A percentile compares a stretch with the other conserved stretches of the same genome.
Evolutionary conservation across 495 filamentous ascomycete genomes (phyloP).

Genomic region (Astrocystis sublimbata): DNA sequence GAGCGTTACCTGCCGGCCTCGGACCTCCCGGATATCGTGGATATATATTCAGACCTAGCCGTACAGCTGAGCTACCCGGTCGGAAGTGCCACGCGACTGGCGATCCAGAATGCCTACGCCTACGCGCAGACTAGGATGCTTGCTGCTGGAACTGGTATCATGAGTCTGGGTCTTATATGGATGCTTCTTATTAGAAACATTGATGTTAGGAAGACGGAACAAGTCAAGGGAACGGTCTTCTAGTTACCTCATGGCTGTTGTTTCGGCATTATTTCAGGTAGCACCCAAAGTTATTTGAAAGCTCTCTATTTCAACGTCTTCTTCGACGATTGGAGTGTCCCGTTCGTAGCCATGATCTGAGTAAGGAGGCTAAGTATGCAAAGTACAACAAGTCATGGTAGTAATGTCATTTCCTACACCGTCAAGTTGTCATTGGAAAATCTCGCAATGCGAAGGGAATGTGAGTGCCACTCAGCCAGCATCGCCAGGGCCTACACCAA

Average conservation of each 20-base stretch:
- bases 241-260: neutral
- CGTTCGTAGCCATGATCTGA: no score
- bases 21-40: conserved; percentile 42
- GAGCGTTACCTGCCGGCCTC: conserved; percentile 55
- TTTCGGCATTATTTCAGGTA: neutral
- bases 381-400: no score
- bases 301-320: no score
- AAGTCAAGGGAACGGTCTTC: conserved; percentile 20
- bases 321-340: no score
- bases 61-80: conserved; percentile 57
- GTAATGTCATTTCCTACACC: no score
- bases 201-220: conserved; percentile 11
- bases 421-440: no score
- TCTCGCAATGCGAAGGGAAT: no score
- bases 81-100: conserved; percentile 55
- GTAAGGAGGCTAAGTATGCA: no score
- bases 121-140: conserved; percentile 47
- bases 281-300: no score
- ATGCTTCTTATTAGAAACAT: conserved; percentile 17
- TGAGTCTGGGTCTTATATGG: conserved; percentile 12
- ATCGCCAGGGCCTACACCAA: no score
- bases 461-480: no score
- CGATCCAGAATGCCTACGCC: conserved; percentile 61
- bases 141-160: conserved; percentile 14
- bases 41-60: conserved; percentile 62